These are phyloP conservation scores for Microcos paniculata DNA, from an alignment of 345 rosid genomes.

Conservation along the genomic window DNA sequence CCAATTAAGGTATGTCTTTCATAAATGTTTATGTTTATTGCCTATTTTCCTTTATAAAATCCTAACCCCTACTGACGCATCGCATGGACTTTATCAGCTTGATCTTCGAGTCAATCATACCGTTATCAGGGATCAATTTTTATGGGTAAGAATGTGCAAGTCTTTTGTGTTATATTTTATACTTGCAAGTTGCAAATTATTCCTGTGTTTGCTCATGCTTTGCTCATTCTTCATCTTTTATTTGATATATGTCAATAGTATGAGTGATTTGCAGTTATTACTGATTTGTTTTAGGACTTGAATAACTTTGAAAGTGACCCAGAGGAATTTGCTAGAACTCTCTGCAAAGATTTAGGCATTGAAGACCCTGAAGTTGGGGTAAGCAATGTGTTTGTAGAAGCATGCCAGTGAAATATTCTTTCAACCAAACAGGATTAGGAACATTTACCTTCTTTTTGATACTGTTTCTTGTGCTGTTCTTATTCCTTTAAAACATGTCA, in stretches of 20 bases:
- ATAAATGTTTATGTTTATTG: neutral
- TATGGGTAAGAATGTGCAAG: slow-evolving; percentile 61
- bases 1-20: slow-evolving; percentile 76
- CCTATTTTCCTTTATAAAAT: neutral
- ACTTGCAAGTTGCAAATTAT: slow-evolving; percentile 5
- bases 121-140: slow-evolving; percentile 85
- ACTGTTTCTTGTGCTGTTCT: neutral
- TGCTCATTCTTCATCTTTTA: neutral
- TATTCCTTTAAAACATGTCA: neutral
- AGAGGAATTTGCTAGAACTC: slow-evolving; percentile 85
- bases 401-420: neutral
- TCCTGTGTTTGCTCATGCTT: neutral
- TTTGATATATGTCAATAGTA: neutral
- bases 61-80: neutral
- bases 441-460: neutral
- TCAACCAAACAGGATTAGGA: neutral
- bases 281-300: slow-evolving; percentile 56
- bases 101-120: slow-evolving; percentile 93
- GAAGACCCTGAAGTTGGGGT: slow-evolving; percentile 96
- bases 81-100: slow-evolving; percentile 52
- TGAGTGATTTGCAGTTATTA: neutral
- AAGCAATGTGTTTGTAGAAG: slow-evolving; percentile 29
- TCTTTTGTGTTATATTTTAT: neutral
- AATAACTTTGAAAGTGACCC: slow-evolving; percentile 95
- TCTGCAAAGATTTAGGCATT: slow-evolving; percentile 80